These are phyloP conservation scores for Scedosporium dehoogii DNA, from an alignment of 2,329 filamentous ascomycete genomes.

Conservation along the genomic window DNA sequence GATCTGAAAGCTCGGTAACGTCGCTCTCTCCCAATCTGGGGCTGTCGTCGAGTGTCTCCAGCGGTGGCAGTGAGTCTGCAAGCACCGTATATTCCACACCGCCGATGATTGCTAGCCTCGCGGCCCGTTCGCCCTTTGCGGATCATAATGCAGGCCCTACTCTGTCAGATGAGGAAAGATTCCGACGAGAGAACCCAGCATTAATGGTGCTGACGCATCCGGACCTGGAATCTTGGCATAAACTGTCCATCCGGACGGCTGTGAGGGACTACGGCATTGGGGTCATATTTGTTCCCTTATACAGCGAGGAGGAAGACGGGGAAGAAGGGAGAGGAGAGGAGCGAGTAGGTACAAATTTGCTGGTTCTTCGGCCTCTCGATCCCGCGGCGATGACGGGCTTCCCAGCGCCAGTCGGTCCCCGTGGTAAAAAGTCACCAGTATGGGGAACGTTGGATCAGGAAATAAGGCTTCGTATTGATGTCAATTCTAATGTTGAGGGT, in stretches of 20 bases:
- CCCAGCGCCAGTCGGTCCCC: slow-evolving; percentile 9
- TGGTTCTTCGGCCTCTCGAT: too few species aligned
- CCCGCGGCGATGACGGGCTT: slow-evolving; percentile 14
- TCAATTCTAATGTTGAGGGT: too few species aligned
- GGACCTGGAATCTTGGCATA: slow-evolving; percentile 19
- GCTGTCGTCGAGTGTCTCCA: not conserved
- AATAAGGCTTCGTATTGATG: slow-evolving; percentile 12
- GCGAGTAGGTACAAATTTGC: too few species aligned
- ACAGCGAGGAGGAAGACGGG: slow-evolving; percentile 3
- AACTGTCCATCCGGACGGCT: slow-evolving; percentile 14
- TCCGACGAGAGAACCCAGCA: slow-evolving; percentile 15
- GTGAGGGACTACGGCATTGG: slow-evolving; percentile 19
- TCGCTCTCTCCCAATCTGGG: not conserved
- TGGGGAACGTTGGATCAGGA: slow-evolving; percentile 13
- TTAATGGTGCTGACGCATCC: slow-evolving; percentile 21
- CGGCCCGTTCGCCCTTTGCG: not conserved
- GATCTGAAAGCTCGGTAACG: slow-evolving; percentile 15
- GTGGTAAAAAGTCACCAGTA: not conserved
- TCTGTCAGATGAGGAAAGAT: slow-evolving; percentile 12
- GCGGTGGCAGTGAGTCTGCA: too few species aligned
- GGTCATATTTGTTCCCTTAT: slow-evolving; percentile 19
- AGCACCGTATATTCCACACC: too few species aligned
- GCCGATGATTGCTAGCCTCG: too few species aligned
- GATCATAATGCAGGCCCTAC: slow-evolving; percentile 5
- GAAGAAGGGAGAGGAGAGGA: too few species aligned